Percentiles rank a stretch among this genome's conserved stretches.
These are phyloP conservation scores for Yamadazyma laniorum DNA, from an alignment of 805 yeast genomes.

Conservation along the genomic window DNA sequence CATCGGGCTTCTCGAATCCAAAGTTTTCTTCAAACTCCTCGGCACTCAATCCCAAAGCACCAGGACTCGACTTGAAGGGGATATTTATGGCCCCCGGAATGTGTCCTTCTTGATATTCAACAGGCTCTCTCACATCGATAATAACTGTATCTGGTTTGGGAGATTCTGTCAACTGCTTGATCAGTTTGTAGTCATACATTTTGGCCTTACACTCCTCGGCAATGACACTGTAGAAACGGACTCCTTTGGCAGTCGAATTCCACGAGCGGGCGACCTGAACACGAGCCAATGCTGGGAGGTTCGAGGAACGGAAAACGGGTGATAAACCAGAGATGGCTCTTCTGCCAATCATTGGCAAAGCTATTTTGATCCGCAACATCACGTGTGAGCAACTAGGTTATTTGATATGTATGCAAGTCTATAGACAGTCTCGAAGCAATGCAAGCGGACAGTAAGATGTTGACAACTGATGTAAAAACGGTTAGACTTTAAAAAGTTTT, in stretches of 20 bases:
- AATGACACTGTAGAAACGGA: conserved; percentile 36
- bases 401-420: neutral
- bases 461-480: neutral
- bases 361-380: neutral
- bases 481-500: too few species aligned
- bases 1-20: conserved; percentile 76
- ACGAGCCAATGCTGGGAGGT: neutral
- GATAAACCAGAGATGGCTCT: neutral
- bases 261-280: neutral
- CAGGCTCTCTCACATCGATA: conserved; percentile 92
- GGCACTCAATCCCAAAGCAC: conserved; percentile 75
- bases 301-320: neutral
- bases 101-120: conserved; percentile 68
- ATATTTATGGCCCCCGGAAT: conserved; percentile 85
- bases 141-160: conserved; percentile 51
- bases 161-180: conserved; percentile 42
- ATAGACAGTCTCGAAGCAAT: neutral
- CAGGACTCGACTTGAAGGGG: conserved; percentile 89
- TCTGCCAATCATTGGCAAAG: neutral
- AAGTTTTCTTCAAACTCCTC: conserved; percentile 81
- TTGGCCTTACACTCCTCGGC: conserved; percentile 43
- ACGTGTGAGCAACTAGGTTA: neutral
- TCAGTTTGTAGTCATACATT: conserved; percentile 50
- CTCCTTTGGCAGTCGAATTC: neutral
- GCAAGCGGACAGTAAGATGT: neutral